These are phyloP conservation scores for Rhodomyrtus psidioides DNA, from an alignment of 441 rosid species.

Conservation along the genomic window DNA sequence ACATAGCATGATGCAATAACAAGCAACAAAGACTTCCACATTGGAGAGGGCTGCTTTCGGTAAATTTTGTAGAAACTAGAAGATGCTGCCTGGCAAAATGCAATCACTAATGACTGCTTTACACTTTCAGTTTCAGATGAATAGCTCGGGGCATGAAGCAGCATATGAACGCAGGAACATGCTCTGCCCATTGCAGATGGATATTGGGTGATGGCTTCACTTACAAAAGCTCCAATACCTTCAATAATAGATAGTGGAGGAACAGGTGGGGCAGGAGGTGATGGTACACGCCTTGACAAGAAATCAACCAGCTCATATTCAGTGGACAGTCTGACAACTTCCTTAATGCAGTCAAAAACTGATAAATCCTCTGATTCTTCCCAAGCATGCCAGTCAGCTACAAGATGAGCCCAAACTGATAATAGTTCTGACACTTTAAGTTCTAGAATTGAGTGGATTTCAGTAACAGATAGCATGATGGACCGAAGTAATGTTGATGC, in stretches of 20 bases:
- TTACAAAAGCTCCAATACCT: constrained; percentile 60
- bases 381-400: constrained; percentile 85
- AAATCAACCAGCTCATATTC: constrained; percentile 52
- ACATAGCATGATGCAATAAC: constrained; percentile 75
- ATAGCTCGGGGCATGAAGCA: constrained; percentile 62
- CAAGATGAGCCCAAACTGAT: constrained; percentile 65
- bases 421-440: constrained; percentile 55
- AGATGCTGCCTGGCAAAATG: constrained; percentile 59
- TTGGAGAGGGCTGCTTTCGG: constrained; percentile 44
- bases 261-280: constrained; percentile 76
- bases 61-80: constrained; percentile 49
- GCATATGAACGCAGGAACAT: constrained; percentile 57
- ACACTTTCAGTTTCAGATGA: constrained; percentile 47
- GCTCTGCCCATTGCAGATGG: constrained; percentile 82
- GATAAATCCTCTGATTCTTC: constrained; percentile 85
- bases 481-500: constrained; percentile 53
- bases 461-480: constrained; percentile 49
- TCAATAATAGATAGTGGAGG: constrained; percentile 55
- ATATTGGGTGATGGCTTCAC: constrained; percentile 65
- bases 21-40: constrained; percentile 77
- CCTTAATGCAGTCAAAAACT: constrained; percentile 76
- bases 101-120: constrained; percentile 37
- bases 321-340: constrained; percentile 43
- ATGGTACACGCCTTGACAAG: constrained; percentile 34
- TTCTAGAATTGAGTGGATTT: constrained; percentile 27